Conservation (phyloP, 371 early-diverging fungal species). For the Rhizopus delemar region DNA sequence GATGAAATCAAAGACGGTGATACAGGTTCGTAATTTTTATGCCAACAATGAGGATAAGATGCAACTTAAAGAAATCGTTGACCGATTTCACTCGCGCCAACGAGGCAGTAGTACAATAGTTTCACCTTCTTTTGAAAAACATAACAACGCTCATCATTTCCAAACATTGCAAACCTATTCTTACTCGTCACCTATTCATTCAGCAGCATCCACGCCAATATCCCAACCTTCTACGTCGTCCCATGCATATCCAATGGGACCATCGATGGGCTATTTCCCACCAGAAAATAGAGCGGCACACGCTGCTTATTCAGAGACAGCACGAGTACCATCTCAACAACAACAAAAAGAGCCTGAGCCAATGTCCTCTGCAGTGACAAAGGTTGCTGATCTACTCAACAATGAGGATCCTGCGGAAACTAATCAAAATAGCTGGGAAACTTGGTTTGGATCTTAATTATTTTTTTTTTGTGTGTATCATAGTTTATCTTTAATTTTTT, state of each 20-base stretch:
- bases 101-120: conserved; percentile 3
- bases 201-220: conserved; percentile 1
- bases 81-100: conserved; percentile 35
- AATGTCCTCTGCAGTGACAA: conserved; percentile 40
- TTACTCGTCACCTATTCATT: conserved; percentile 29
- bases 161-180: conserved; percentile 34
- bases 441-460: conserved; percentile 46
- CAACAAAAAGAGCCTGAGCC: conserved; percentile 10
- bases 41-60: conserved; percentile 71
- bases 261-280: conserved; percentile 13
- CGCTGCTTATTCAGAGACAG: neutral
- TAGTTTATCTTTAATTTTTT: neutral
- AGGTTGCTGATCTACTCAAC: conserved; percentile 51
- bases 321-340: conserved; percentile 16
- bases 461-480: conserved; percentile 10
- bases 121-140: conserved; percentile 19
- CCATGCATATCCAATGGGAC: conserved; percentile 10
- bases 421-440: conserved; percentile 48
- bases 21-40: conserved; percentile 85
- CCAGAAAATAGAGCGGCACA: neutral
- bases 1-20: conserved; percentile 77
- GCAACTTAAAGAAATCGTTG: conserved; percentile 54
- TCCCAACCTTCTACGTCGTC: neutral
- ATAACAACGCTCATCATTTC: conserved; percentile 21
- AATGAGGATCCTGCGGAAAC: conserved; percentile 52